Base-by-base conservation (phyloP, 352 stramenopile species). In the Phytophthora foliorum region DNA sequence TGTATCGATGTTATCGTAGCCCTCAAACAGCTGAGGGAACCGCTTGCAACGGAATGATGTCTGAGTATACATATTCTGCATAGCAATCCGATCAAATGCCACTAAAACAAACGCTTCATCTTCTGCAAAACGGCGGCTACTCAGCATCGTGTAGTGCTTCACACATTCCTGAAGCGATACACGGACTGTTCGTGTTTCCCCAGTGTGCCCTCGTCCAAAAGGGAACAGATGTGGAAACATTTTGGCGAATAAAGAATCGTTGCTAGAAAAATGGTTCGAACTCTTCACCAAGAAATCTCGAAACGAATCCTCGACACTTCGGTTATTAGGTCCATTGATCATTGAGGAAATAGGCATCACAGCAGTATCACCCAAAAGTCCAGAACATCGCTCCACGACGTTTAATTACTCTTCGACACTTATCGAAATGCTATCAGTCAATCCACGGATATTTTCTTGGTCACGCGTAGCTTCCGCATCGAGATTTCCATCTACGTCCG, bases 11-110 rank as follows among this genome's bases (percentile, higher is more conserved):
- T 25, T 48, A 16, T 63, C 56, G 19, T 56, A 63, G 6, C 32
- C 56, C 13, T 63, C 29, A 21, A 55, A 55, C 9, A 39, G 7
- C 1, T 52, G 29, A 10, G 56, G 56, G 38, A 55, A 51, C 16
- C 29, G 7, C 17, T 22, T 7, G 7, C 56, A 63, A 0, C 56
- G 41, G 22, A 55, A 32, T 14, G 55, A 63, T 21, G 32, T 48
- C 9, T 54, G 36, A 4, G 45, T 48, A 19, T 52, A 60, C 59
- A 69, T 68, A 10, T 58, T 58, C 22, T 61, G 41, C 22, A 62
- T 49, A 2, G 39, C 36, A 31, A 61, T 49, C 11, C 38, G 38
- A 16, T 44, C 16, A 16, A 44, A 22, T 3, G 38, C 38, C 13
- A 44, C 38, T 16, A 44, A 46, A 16, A 48, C 39, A 31, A 63